Base-by-base conservation (phyloP, 179 eudicot species). In the Corrigiola litoralis region DNA sequence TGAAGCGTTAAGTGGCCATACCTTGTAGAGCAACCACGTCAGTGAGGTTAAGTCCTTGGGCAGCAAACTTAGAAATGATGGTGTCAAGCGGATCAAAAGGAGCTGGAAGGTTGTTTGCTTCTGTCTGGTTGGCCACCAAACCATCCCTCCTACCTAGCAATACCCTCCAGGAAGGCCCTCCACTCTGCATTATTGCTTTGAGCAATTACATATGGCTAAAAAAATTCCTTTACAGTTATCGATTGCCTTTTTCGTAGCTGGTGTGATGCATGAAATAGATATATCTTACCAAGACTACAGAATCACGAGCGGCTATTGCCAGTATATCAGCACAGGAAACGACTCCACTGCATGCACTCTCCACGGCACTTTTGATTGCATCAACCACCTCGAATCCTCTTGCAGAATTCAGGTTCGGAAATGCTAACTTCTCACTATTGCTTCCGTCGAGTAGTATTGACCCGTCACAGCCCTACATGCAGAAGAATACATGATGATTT, bases 281-380 rank as follows among this genome's bases (percentile, higher is more conserved):
- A 37, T 21, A 57, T 61, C 79, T 80, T 66, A 90, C 97, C 32
- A 88, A 67, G 45, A 81, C 31, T 9, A 89, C 87, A n/a, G 96
- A 72, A 68, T 91, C 96, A 24, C 95, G 86, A 32, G 96, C 94
- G 62, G 91, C 96, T 46, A 89, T 81, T 38, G 96, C 78, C 0
- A 91, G 71, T 67, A 91, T 77, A 61, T 89, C 97, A 0, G 97
- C 95, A 67, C 97, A 91, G 0, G 96, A 89, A 5, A 91, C 97
- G 36, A 84, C 79, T 66, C 82, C 87, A 6, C 62, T 62, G 65
- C 97, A 91, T 41, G 87, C 65, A 61, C 75, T 80, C 78, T 89
- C 96, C 59, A 86, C 96, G 0, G 94, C 87, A 27, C 45, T 85
- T 73, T 91, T 91, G 41, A 89, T 89, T 0, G 79, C 55, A 57